Conservation (phyloP, 2,329 filamentous ascomycete genomes). For the Colletotrichum plurivorum region DNA sequence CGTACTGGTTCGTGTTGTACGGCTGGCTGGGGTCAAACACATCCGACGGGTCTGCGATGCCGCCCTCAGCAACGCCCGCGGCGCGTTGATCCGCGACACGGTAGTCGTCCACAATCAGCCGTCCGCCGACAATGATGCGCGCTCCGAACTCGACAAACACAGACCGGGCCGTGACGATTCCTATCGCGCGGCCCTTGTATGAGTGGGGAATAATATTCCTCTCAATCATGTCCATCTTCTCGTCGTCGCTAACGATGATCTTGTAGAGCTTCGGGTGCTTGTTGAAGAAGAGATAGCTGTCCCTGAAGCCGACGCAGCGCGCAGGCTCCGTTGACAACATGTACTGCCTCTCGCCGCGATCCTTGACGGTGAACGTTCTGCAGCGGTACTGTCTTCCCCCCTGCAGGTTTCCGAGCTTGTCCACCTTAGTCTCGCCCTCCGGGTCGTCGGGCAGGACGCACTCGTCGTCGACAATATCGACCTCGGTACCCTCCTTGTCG, state of each 20-base stretch:
- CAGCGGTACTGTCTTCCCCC: conserved; percentile 94
- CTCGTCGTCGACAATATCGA: conserved; percentile 93
- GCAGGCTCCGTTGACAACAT: conserved; percentile 99
- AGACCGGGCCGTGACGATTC: conserved; percentile 94
- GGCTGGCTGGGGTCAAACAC: conserved; percentile 80
- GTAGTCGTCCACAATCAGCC: conserved; percentile 90
- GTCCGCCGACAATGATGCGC: conserved; percentile 92
- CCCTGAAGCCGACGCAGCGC: conserved; percentile 95
- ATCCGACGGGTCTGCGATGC: conserved; percentile 92
- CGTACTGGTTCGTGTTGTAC: conserved; percentile 99
- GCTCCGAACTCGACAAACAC: conserved; percentile 98
- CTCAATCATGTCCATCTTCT: conserved; percentile 96
- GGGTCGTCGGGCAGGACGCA: conserved; percentile 88
- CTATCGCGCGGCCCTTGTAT: conserved; percentile 98
- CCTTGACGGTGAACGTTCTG: conserved; percentile 91
- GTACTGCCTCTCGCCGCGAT: conserved; percentile 88
- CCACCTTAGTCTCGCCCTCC: conserved; percentile 93
- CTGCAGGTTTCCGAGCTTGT: conserved; percentile 86
- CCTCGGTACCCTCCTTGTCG: conserved; percentile 93
- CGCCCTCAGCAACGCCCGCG: conserved; percentile 87
- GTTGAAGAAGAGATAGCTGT: conserved; percentile 99
- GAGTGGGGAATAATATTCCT: conserved; percentile 96
- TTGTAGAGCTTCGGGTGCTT: conserved; percentile 98
- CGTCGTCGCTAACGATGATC: conserved; percentile 97
- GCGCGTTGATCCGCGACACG: conserved; percentile 81